Evolutionary conservation across 1,139 yeast species (phyloP).

Genomic region (Lodderomyces orthopsilosis): DNA sequence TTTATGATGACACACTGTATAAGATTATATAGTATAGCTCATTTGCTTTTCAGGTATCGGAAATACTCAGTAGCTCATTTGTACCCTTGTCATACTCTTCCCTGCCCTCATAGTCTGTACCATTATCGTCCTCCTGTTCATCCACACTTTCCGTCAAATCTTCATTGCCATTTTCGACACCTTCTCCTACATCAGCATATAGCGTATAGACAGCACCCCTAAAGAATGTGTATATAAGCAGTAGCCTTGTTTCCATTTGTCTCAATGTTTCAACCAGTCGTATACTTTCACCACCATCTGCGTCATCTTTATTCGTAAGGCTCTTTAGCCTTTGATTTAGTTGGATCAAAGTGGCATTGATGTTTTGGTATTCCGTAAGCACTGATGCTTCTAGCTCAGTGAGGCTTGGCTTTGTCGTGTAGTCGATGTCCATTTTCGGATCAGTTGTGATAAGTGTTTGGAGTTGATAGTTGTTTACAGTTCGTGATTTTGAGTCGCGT

Average conservation of each 20-base stretch:
- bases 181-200: slow-evolving; percentile 18
- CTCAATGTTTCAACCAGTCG: slow-evolving; percentile 50
- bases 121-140: not conserved
- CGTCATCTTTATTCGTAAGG: slow-evolving; percentile 18
- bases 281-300: slow-evolving; percentile 17
- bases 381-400: slow-evolving; percentile 8
- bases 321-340: slow-evolving; percentile 32
- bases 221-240: slow-evolving; percentile 61
- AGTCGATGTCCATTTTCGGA: slow-evolving; percentile 21
- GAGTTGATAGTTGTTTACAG: not conserved
- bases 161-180: slow-evolving; percentile 9
- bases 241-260: slow-evolving; percentile 60
- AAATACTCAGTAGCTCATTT: slow-evolving; percentile 6
- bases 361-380: slow-evolving; percentile 9
- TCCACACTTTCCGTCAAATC: not conserved
- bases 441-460: not conserved
- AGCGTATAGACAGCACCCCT: slow-evolving; percentile 67
- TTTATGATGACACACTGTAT: slow-evolving; percentile 9
- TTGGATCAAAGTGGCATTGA: slow-evolving; percentile 20
- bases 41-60: not conserved
- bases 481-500: not conserved
- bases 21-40: slow-evolving; percentile 7
- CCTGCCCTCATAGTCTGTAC: not conserved
- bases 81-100: slow-evolving; percentile 2
- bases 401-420: slow-evolving; percentile 27